phyloP scores from a whole-genome alignment of 805 yeast species.

The Saccharomycopsis schoenii region DNA sequence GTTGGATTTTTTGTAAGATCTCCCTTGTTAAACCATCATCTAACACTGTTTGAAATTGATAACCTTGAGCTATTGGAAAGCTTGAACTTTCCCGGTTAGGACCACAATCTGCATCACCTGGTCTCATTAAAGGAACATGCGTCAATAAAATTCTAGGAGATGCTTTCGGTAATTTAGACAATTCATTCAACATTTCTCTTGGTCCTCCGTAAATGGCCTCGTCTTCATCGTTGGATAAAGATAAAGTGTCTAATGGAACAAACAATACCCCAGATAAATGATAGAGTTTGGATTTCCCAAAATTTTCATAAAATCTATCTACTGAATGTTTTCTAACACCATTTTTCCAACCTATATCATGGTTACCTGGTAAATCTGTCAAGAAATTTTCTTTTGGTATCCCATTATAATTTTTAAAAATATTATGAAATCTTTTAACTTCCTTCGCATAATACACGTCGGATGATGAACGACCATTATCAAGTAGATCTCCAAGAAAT shows the following conservation, averaged over 20 bases:
- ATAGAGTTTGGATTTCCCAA: slow-evolving; percentile 53
- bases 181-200: slow-evolving; percentile 37
- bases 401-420: slow-evolving; percentile 48
- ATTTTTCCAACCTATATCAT: slow-evolving; percentile 90
- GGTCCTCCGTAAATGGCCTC: slow-evolving; percentile 38
- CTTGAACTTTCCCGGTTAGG: slow-evolving; percentile 57
- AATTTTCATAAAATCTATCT: slow-evolving; percentile 55
- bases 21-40: slow-evolving; percentile 47
- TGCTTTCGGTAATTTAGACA: slow-evolving; percentile 25
- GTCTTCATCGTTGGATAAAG: slow-evolving; percentile 55
- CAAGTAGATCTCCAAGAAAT: slow-evolving; percentile 86
- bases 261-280: slow-evolving; percentile 54
- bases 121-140: slow-evolving; percentile 83
- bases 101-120: slow-evolving; percentile 60
- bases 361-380: slow-evolving; percentile 74
- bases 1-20: slow-evolving; percentile 49
- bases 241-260: slow-evolving; percentile 72
- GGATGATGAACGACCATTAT: slow-evolving; percentile 87
- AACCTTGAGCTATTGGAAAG: slow-evolving; percentile 66
- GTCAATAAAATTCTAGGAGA: slow-evolving; percentile 60
- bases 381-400: slow-evolving; percentile 29
- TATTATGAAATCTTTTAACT: slow-evolving; percentile 60
- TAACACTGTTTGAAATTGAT: slow-evolving; percentile 83
- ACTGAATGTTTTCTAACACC: slow-evolving; percentile 49
- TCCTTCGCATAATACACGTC: slow-evolving; percentile 33